Evolutionary conservation across 176 grass and related monocot genomes (phyloP).

Genomic region (Ananas comosus): DNA sequence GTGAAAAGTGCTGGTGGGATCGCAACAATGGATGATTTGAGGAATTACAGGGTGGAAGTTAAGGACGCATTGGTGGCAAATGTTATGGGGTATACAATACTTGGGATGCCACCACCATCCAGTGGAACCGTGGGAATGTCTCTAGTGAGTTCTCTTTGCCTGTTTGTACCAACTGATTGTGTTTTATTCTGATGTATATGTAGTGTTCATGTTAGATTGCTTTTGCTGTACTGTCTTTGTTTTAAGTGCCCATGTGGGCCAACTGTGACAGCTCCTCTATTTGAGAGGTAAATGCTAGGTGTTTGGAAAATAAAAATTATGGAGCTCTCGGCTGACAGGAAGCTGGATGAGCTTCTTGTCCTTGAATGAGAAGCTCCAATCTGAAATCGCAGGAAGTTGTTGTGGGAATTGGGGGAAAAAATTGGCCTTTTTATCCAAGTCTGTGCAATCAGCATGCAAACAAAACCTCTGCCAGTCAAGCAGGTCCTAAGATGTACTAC

Average conservation of each 20-base stretch:
- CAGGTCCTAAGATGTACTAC: too few relatives aligned
- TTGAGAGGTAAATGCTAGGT: neutral
- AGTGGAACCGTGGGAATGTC: conserved; percentile 65
- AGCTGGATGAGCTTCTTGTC: too few relatives aligned
- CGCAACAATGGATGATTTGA: conserved; percentile 47
- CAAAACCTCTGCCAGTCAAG: too few relatives aligned
- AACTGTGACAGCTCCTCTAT: neutral
- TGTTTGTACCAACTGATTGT: neutral
- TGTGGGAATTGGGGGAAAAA: too few relatives aligned
- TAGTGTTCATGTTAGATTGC: too few relatives aligned
- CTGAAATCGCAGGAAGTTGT: too few relatives aligned
- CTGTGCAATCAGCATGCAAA: too few relatives aligned
- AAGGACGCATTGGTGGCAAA: conserved; percentile 32
- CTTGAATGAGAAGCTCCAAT: too few relatives aligned
- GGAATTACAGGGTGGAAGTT: conserved; percentile 38
- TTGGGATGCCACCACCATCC: conserved; percentile 88
- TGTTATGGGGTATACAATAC: conserved; percentile 64
- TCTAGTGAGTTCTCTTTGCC: conserved; percentile 26
- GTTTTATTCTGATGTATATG: neutral
- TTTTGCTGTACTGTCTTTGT: too few relatives aligned
- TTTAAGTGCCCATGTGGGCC: too few relatives aligned
- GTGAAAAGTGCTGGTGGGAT: conserved; percentile 46
- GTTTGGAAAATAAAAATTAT: conserved; percentile 3
- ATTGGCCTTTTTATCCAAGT: too few relatives aligned
- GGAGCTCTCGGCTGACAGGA: too few relatives aligned